Evolutionary conservation across 2,329 filamentous ascomycete species (phyloP), one percentile per base, ranked within the genome.

Genomic region (Colletotrichum incanum): DNA sequence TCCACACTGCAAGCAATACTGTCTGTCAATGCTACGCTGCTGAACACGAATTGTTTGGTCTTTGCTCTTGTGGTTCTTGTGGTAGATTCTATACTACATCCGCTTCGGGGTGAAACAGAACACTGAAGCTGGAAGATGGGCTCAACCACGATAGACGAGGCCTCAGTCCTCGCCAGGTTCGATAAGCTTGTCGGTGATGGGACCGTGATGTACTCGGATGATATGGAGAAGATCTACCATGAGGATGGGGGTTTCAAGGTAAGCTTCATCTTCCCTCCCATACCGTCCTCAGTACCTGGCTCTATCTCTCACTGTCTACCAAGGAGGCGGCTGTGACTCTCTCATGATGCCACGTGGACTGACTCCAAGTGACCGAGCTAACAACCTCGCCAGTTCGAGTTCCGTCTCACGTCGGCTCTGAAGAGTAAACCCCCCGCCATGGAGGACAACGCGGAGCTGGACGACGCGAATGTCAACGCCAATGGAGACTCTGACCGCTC

Each of bases 341-440:
- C 5, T 20, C 31, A 14, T 23, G 28, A 9, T 20, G 18, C 6
- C 47, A 28, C 23, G 34, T 37, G 34, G 26, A 31, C 0, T 3
- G 28, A 34, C 14, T 5, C 6, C 5, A 4, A 54, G 16, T 9
- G 6, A 9, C 23, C 1, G 23, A 43, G 31, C 47, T 64, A 16
- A 67, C 28, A 11, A 31, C 8, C 1, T 16, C 4, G 3, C 8
- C 26, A 73, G 71, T 66, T 73, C 20, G 71, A 71, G n/a, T 73
- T 73, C 49, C 71, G 67, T 18, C 28, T 73, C 18, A 71, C 71
- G 1, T 49, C 71, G 5, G 71, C 71, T 7, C 6, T 73, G 55
- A 71, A 71, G 6, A 43, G 67, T 14, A 73, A 73, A 14, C 71
- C 71, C 8, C 31, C 41, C 6, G 67, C 71, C 7, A 67, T 73